A percentile compares a stretch with the other conserved stretches of the same genome.
phyloP scores from a whole-genome alignment of 2,329 filamentous ascomycete species.

The Botrytis aclada region DNA sequence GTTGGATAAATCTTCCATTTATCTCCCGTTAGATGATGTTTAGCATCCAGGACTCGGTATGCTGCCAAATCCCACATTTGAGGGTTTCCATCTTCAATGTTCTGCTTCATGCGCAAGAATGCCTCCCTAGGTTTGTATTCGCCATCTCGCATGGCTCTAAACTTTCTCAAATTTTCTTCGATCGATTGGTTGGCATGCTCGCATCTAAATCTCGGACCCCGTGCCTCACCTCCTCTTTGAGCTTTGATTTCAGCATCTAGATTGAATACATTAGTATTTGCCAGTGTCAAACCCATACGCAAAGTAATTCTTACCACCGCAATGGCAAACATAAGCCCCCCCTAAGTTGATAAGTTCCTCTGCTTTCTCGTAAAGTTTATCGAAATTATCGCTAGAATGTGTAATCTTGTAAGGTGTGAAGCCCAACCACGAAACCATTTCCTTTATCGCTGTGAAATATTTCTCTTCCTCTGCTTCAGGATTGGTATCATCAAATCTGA shows the following conservation, averaged over 20 bases:
- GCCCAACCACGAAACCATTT: conserved; percentile 77
- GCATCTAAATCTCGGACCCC: conserved; percentile 73
- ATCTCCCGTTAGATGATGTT: conserved; percentile 74
- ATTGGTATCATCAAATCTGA: conserved; percentile 93
- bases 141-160: conserved; percentile 86
- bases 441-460: conserved; percentile 85
- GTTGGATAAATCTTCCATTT: conserved; percentile 94
- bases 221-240: conserved; percentile 76
- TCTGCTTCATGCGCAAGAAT: conserved; percentile 90
- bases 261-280: conserved; percentile 31
- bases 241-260: conserved; percentile 75
- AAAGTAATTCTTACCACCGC: conserved; percentile 49
- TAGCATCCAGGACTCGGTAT: conserved; percentile 75
- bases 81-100: conserved; percentile 78
- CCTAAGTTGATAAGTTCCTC: conserved; percentile 75
- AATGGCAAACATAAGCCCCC: conserved; percentile 83
- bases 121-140: conserved; percentile 84
- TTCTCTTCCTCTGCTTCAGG: conserved; percentile 88
- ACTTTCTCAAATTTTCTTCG: conserved; percentile 76
- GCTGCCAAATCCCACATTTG: conserved; percentile 97
- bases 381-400: conserved; percentile 85
- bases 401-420: conserved; percentile 79
- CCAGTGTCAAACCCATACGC: not conserved
- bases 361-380: conserved; percentile 79
- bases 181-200: conserved; percentile 70